Percentiles rank a stretch among this genome's conserved stretches.
Evolutionary conservation across 176 grass and related monocot species (phyloP).

Genomic region (Pontederia crassipes): DNA sequence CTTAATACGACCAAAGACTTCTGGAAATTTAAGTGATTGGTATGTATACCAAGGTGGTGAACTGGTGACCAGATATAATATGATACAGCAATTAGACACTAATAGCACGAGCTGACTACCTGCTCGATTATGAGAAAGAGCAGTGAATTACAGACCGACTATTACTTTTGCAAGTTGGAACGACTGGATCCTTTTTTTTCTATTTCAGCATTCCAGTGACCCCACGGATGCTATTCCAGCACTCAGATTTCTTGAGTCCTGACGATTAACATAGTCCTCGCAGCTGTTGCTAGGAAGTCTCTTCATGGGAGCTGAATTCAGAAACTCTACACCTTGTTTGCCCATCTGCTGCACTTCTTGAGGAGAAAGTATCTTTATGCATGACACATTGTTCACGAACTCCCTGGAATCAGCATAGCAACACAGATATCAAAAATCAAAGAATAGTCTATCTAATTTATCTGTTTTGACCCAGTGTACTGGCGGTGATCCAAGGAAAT

Average conservation of each 20-base stretch:
- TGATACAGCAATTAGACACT: conserved; percentile 59
- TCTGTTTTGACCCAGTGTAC: too few relatives aligned
- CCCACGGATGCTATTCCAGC: conserved; percentile 60
- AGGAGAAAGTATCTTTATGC: conserved; percentile 91
- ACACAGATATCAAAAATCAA: not conserved
- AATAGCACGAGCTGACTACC: conserved; percentile 15
- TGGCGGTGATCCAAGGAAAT: not conserved
- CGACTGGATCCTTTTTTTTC: not conserved
- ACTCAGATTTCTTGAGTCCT: conserved; percentile 71
- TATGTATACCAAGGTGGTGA: conserved; percentile 26
- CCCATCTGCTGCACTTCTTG: conserved; percentile 96
- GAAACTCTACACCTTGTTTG: conserved; percentile 50
- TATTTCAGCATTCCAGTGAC: conserved; percentile 65
- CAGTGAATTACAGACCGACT: conserved; percentile 16
- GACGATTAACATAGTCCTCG: conserved; percentile 59
- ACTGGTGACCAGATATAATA: conserved; percentile 31
- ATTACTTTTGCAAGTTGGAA: not conserved
- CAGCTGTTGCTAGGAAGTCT: conserved; percentile 47
- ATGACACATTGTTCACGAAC: conserved; percentile 86
- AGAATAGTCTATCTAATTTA: not conserved
- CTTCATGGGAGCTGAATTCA: conserved; percentile 46
- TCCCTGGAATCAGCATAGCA: conserved; percentile 39
- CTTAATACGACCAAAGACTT: conserved; percentile 14
- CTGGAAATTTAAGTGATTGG: conserved; percentile 20
- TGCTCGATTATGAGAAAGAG: conserved; percentile 16